Base-by-base conservation (phyloP, 371 early-diverging fungal genomes). In the Amoeboaphelidium occidentale region DNA sequence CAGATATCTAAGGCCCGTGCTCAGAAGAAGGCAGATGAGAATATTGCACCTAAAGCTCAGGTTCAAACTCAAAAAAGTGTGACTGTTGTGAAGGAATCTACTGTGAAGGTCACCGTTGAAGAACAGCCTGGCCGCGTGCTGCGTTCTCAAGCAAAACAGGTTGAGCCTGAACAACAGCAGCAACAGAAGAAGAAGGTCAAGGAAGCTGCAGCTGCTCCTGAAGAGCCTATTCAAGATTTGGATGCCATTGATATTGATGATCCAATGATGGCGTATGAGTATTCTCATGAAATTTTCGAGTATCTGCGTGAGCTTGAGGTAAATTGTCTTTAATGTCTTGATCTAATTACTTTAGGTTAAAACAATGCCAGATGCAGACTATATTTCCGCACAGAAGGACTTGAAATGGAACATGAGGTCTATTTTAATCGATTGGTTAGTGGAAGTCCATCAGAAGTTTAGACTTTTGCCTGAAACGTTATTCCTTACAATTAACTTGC, bases 391-490 rank as follows among this genome's bases (percentile, higher is more conserved):
- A 25, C 93, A 94, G 61, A 67, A 70, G 42, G 90, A 88, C 45
- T 65, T 98, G n/a, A 67, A 73, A 23, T 94, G 91, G 91, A 74
- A 69, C 48, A 91, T 90, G 88, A 77, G 99, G 41, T 66, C 73
- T 45, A 76, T 92, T 17, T 66, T 98, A 23, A 68, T 89, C 13
- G 84, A 91, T 60, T 87, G 84, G 86, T 64, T 99, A 3, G 75
- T 96, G 45, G 84, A 93, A 58, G 76, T 89, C 21, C 91, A 93
- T 61, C 61, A 73, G 58, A 77, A 84, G 55, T 81, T 97, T 62
- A 72, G 75, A 23, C 67, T 98, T 28, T 66, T 87, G n/a, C 88
- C 93, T 22, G 98, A 98, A 62, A 94, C 98, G 0, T 69, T 99
- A 6, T 96, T 79, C 58, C 59, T 97, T 50, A 67, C 92, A 22